These are phyloP conservation scores for Penicillium crustosum DNA, from an alignment of 2,329 filamentous ascomycete genomes.

Conservation along the genomic window DNA sequence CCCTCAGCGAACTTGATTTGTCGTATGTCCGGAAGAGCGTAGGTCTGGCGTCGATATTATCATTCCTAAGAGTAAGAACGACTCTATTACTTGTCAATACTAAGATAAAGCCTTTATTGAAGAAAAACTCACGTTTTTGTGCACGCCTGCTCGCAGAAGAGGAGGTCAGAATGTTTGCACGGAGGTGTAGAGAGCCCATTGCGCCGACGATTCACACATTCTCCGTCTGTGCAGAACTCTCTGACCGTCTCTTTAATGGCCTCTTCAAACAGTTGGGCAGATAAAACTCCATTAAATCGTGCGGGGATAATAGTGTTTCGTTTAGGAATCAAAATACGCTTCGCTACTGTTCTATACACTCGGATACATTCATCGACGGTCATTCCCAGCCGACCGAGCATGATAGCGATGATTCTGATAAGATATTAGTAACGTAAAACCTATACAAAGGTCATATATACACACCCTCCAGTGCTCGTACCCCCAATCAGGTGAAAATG, in stretches of 20 bases:
- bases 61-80: not conserved
- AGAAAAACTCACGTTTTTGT: not conserved
- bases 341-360: not conserved
- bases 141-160: not conserved
- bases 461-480: constrained; percentile 1
- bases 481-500: constrained; percentile 1
- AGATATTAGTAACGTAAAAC: no score
- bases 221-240: not conserved
- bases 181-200: not conserved
- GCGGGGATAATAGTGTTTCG: not conserved
- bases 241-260: not conserved
- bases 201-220: not conserved
- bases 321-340: not conserved
- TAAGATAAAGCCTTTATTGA: not conserved
- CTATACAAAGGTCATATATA: no score
- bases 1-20: not conserved
- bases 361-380: constrained; percentile 2
- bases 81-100: not conserved
- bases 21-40: constrained; percentile 2
- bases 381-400: constrained; percentile 1
- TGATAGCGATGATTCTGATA: constrained; percentile 1
- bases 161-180: not conserved
- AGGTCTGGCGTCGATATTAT: not conserved
- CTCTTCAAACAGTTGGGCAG: not conserved
- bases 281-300: not conserved